Evolutionary conservation across 257 asterid species (phyloP), one percentile per base, ranked within the genome.

Genomic region (Capsicum chinense): DNA sequence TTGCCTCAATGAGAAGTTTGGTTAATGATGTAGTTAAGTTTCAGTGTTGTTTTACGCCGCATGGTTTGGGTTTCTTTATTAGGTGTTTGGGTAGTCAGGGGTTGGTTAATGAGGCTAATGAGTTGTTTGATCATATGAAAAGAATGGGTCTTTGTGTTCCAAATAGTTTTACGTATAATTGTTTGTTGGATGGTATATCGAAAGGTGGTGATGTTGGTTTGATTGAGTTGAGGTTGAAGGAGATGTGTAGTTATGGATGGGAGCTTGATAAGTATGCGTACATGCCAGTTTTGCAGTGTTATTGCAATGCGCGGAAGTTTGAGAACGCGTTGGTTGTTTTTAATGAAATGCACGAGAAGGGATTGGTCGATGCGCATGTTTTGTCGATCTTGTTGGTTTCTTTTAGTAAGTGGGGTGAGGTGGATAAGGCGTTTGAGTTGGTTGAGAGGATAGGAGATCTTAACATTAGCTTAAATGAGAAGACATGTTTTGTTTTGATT

Each of bases 41-140:
- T 2, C 42, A 81, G 83, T 87, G 94, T 87, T 87, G 66, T 44
- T 89, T 94, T 94, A 88, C 97, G 5, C 95, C 99, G 7, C 97
- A 97, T 68, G 97, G 97, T 60, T 90, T 95, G 70, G 99, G 99
- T 80, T 94, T 87, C 88, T 92, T 94, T 73, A 35, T 95, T 16
- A 93, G 98, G 90, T 95, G 97, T 82, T 84, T 95, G 84, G 97
- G 98, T 57, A 91, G 88, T 87, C 92, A 81, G 79, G 94, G 95
- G n/a, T 83, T 95, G 52, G 92, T 92, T 86, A 84, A 90, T 83
- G 99, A 95, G 83, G 98, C 97, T 12, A 92, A 90, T 88, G 83
- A 79, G 37, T 86, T 94, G 89, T 91, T 95, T 90, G 98, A 95
- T 91, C 92, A 87, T 42, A 89, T 93, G 89, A 91, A 84, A 91